Percentiles rank a stretch among this genome's conserved stretches.
Evolutionary conservation across 2,329 filamentous ascomycete genomes (phyloP).

Genomic region (Dothistroma pini): DNA sequence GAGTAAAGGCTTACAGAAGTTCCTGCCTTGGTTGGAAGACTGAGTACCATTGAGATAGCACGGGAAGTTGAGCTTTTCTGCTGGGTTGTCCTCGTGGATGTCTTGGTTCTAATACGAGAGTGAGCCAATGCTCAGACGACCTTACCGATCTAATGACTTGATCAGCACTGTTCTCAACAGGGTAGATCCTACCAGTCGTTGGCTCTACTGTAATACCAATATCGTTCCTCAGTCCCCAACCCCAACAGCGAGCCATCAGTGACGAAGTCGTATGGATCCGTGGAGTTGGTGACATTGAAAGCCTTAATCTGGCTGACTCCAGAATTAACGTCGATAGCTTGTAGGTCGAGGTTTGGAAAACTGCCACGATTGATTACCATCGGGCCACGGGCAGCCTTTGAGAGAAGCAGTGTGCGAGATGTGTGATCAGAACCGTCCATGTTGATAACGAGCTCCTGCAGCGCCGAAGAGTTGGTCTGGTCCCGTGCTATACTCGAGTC

Average conservation of each 20-base stretch:
- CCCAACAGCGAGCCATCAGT: constrained; percentile 51
- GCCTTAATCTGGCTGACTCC: constrained; percentile 67
- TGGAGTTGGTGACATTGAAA: constrained; percentile 50
- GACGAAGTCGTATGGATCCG: constrained; percentile 45
- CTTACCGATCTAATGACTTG: constrained; percentile 42
- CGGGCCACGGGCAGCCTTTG: constrained; percentile 51
- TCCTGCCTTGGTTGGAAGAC: constrained; percentile 44
- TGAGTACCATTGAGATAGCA: constrained; percentile 56
- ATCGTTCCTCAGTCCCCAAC: constrained; percentile 70
- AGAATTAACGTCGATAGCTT: constrained; percentile 49
- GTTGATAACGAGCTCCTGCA: constrained; percentile 55
- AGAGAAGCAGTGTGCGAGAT: constrained; percentile 64
- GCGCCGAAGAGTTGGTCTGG: constrained; percentile 45
- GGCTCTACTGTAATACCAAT: constrained; percentile 67
- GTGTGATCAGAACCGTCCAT: constrained; percentile 62
- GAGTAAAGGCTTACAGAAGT: constrained; percentile 50
- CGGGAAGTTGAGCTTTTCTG: constrained; percentile 70
- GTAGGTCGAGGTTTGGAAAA: constrained; percentile 57
- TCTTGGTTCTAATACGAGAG: constrained; percentile 15
- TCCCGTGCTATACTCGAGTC: constrained; percentile 21
- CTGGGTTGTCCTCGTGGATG: constrained; percentile 61
- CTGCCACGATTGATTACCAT: constrained; percentile 65
- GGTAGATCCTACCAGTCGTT: constrained; percentile 47
- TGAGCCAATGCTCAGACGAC: background rate
- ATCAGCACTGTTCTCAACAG: constrained; percentile 69